Evolutionary conservation across 768 basidiomycete genomes (phyloP), one percentile per base, ranked within the genome.

Genomic region (Rhizopogon vesiculosus): DNA sequence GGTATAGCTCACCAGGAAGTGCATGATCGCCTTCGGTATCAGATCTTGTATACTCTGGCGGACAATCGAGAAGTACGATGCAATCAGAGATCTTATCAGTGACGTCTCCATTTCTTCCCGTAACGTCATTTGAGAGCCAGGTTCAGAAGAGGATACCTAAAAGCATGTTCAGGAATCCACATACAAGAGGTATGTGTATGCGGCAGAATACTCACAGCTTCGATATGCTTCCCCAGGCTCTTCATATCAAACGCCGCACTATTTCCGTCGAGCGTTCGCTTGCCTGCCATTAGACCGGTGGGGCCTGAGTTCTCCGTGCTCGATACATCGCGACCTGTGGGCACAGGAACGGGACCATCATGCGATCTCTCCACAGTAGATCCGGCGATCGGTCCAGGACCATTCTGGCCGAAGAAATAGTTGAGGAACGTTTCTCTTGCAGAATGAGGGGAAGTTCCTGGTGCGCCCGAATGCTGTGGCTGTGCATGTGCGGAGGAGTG

Each of bases 21-120:
- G 96, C 96, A 98, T 98, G 75, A 97, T 89, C 19, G 95, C 93
- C 73, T 99, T 99, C 35, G 97, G 97, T 18, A 99, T 83, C 54
- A 98, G 80, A 70, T 99, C 97, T 62, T 98, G 93, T 59, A 99
- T 97, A 67, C 88, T 92, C 71, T 98, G 95, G 42, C 97, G 87
- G 22, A 95, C 90, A 66, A 99, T 98, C 56, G 83, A 78, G 74
- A 99, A 99, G 76, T 99, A 99, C 12, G 93, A 94, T 28, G 87
- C 83, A 66, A 99, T 98, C 61, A 98, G 82, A 6, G 92, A 91
- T 51, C 96, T 88, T 67, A 99, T 98, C 58, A 99, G 81, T 35
- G 82, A 84, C 44, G 93, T 96, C 73, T 98, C 96, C 91, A 98
- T 92, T 72, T 98, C 94, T 72, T 99, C 96, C 25, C 93, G 83